Conservation (phyloP, 2,329 filamentous ascomycete species). For the Lachnum nothofagi region DNA sequence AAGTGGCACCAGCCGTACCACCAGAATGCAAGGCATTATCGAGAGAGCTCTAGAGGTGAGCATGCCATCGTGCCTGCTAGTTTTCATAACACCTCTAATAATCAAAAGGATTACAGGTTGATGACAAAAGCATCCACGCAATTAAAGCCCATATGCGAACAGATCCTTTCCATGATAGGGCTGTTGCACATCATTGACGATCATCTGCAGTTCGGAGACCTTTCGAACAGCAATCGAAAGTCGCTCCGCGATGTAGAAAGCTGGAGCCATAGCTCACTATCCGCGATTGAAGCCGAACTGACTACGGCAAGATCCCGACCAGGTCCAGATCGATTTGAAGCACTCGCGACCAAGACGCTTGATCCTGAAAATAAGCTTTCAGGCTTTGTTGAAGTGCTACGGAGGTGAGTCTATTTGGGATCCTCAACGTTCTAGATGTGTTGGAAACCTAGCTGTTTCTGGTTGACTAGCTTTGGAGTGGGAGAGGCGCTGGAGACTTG, state of each 20-base stretch:
- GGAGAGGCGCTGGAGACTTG: too few relatives aligned
- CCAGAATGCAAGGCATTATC: slow-evolving; percentile 6
- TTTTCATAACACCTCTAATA: not conserved
- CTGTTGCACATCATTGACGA: slow-evolving; percentile 9
- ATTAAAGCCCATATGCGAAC: slow-evolving; percentile 8
- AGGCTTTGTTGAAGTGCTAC: slow-evolving; percentile 12
- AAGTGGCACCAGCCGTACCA: not conserved
- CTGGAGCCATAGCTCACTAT: slow-evolving; percentile 7
- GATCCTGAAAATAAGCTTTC: slow-evolving; percentile 10
- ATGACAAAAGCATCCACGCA: slow-evolving; percentile 9
- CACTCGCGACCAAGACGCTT: slow-evolving; percentile 3
- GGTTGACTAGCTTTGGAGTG: too few relatives aligned
- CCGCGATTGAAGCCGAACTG: slow-evolving; percentile 8
- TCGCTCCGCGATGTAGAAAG: slow-evolving; percentile 4
- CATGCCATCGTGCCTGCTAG: not conserved
- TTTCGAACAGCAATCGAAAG: slow-evolving; percentile 4
- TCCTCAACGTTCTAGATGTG: too few relatives aligned
- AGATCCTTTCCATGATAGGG: slow-evolving; percentile 14
- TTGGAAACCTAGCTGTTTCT: too few relatives aligned
- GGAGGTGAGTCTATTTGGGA: slow-evolving; percentile 10
- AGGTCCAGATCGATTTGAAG: slow-evolving; percentile 4
- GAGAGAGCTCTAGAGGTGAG: slow-evolving; percentile 8
- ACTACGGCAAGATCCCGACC: slow-evolving; percentile 3
- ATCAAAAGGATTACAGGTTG: slow-evolving; percentile 8
- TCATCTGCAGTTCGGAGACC: slow-evolving; percentile 6